Conservation (phyloP, 1,139 yeast genomes). For the Blastobotrys serpentis region DNA sequence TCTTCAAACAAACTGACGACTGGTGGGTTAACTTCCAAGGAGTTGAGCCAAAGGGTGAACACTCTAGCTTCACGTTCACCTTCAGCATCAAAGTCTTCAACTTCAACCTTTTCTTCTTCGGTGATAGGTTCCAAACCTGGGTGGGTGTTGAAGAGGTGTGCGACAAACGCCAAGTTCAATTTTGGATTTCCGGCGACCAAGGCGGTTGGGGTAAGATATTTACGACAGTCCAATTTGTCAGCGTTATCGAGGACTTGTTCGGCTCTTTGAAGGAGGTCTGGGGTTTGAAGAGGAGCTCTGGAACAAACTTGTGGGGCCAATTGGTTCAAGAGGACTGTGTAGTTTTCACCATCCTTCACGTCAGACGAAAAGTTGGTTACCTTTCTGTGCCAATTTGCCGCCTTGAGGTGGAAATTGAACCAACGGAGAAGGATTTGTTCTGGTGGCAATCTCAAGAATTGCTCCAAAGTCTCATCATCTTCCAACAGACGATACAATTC, state of each 20-base stretch:
- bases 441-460: constrained; percentile 92
- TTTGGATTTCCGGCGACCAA: constrained; percentile 95
- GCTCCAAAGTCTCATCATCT: constrained; percentile 96
- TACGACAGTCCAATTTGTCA: constrained; percentile 87
- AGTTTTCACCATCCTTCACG: constrained; percentile 92
- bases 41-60: constrained; percentile 94
- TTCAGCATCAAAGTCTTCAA: constrained; percentile 93
- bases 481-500: constrained; percentile 91
- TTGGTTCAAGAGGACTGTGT: constrained; percentile 84
- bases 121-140: constrained; percentile 97
- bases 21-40: constrained; percentile 93
- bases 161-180: constrained; percentile 94
- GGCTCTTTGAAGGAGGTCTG: constrained; percentile 74
- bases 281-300: constrained; percentile 71
- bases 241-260: constrained; percentile 83
- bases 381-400: constrained; percentile 87
- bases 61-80: constrained; percentile 99
- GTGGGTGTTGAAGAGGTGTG: constrained; percentile 90
- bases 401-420: constrained; percentile 94
- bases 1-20: constrained; percentile 91
- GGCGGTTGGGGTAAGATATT: constrained; percentile 90
- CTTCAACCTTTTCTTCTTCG: constrained; percentile 82
- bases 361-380: constrained; percentile 85
- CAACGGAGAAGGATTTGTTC: constrained; percentile 95
- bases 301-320: constrained; percentile 84